phyloP scores from a whole-genome alignment of 176 grass and related monocot genomes.

The Poa pratensis region DNA sequence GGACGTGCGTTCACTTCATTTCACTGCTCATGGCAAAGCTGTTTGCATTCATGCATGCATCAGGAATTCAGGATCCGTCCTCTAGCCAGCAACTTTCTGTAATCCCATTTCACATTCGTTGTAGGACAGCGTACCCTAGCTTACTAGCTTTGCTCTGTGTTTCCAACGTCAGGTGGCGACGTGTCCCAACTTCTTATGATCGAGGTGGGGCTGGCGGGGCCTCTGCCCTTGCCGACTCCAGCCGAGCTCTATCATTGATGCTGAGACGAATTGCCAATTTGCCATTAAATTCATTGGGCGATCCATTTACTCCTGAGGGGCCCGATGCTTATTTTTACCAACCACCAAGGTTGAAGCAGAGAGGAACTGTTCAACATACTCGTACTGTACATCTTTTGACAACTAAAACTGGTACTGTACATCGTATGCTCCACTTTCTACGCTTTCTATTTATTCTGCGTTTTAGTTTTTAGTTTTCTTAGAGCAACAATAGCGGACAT shows the following conservation, averaged over 20 bases:
- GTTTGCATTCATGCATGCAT: background rate
- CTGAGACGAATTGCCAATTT: background rate
- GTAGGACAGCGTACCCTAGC: too few species aligned
- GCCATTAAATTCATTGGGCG: too few species aligned
- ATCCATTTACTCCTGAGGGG: background rate
- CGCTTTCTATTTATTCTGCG: too few species aligned
- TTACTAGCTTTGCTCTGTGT: background rate
- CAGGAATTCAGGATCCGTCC: background rate
- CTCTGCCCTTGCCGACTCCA: background rate
- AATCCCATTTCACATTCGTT: background rate
- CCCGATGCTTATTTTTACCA: background rate
- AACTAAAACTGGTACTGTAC: too few species aligned
- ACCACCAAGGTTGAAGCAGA: background rate
- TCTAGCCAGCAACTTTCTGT: too few species aligned
- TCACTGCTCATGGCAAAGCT: background rate
- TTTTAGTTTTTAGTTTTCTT: too few species aligned
- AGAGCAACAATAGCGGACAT: too few species aligned
- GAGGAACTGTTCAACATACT: too few species aligned
- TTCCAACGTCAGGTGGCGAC: background rate
- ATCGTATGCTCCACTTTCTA: too few species aligned
- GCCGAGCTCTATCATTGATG: background rate
- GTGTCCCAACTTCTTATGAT: background rate
- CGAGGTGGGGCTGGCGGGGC: background rate
- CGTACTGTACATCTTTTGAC: too few species aligned
- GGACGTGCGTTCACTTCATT: constrained; percentile 2